A percentile compares a stretch with the other conserved stretches of the same genome.
phyloP scores from a whole-genome alignment of 2,329 filamentous ascomycete genomes.

The Clonostachys sp. region DNA sequence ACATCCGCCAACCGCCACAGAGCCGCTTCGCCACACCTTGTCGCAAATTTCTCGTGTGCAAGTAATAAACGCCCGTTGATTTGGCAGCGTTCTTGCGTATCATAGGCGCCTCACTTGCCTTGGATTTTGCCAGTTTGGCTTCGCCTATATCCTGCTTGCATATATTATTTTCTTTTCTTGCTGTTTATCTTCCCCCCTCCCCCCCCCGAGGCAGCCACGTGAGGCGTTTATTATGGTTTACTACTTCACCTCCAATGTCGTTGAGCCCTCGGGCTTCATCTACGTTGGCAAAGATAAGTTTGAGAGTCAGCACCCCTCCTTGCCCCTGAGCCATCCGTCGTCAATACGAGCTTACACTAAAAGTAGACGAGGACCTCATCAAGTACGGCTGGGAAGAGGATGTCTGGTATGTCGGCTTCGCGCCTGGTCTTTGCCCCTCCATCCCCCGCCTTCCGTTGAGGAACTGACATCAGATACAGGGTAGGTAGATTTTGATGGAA shows the following conservation, averaged over 20 bases:
- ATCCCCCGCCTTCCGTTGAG: not conserved
- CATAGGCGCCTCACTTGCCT: no score
- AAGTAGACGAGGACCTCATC: conserved; percentile 89
- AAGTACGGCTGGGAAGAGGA: conserved; percentile 93
- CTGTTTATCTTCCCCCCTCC: no score
- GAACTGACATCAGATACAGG: not conserved
- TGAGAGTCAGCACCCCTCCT: conserved; percentile 67
- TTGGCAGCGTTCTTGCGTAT: no score
- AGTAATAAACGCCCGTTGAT: no score
- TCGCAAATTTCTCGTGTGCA: no score
- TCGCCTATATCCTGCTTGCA: no score
- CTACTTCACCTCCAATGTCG: conserved; percentile 86
- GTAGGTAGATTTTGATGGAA: no score
- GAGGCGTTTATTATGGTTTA: conserved; percentile 69
- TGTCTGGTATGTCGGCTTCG: conserved; percentile 62
- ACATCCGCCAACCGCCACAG: no score
- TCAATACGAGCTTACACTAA: not conserved
- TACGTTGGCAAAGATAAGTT: conserved; percentile 99
- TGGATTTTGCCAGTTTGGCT: no score
- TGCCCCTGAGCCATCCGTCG: not conserved
- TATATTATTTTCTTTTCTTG: no score
- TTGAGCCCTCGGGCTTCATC: conserved; percentile 78
- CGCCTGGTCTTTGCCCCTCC: not conserved
- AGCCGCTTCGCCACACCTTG: no score
- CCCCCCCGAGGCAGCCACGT: not conserved